These are phyloP conservation scores for Aspergillus aculeatinus DNA, from an alignment of 2,329 filamentous ascomycete species.

Conservation along the genomic window DNA sequence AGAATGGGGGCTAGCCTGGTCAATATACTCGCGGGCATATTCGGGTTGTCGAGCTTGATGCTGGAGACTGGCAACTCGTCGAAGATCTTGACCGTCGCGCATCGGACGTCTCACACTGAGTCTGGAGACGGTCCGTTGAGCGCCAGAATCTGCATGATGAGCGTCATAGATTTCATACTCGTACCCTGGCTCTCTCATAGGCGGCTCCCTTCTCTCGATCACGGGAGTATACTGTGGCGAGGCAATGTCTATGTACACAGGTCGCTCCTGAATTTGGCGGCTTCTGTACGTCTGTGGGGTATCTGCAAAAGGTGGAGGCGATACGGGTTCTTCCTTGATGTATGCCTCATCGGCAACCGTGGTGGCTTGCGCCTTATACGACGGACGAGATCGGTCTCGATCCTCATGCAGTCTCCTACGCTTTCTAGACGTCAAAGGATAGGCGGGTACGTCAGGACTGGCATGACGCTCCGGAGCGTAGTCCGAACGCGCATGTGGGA, in stretches of 20 bases:
- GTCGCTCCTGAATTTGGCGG: conserved; percentile 40
- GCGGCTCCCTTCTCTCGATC: conserved; percentile 34
- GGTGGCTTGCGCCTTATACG: conserved; percentile 33
- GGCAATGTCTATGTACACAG: conserved; percentile 50
- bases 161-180: conserved; percentile 38
- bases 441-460: conserved; percentile 45
- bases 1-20: conserved; percentile 40
- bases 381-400: conserved; percentile 33
- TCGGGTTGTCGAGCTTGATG: conserved; percentile 47
- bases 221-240: conserved; percentile 42
- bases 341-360: conserved; percentile 47
- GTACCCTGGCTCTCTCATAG: conserved; percentile 32
- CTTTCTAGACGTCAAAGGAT: conserved; percentile 51
- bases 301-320: conserved; percentile 57
- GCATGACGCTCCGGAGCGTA: conserved; percentile 33
- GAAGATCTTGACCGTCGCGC: conserved; percentile 47
- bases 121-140: conserved; percentile 42
- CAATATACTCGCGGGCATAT: conserved; percentile 45
- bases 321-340: conserved; percentile 64
- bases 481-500: conserved; percentile 52
- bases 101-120: conserved; percentile 36
- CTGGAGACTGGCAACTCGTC: conserved; percentile 46
- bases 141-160: conserved; percentile 32
- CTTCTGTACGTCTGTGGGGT: conserved; percentile 38
- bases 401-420: conserved; percentile 49